Conservation (phyloP, 352 stramenopile species). For the Globisporangium nagaii region DNA sequence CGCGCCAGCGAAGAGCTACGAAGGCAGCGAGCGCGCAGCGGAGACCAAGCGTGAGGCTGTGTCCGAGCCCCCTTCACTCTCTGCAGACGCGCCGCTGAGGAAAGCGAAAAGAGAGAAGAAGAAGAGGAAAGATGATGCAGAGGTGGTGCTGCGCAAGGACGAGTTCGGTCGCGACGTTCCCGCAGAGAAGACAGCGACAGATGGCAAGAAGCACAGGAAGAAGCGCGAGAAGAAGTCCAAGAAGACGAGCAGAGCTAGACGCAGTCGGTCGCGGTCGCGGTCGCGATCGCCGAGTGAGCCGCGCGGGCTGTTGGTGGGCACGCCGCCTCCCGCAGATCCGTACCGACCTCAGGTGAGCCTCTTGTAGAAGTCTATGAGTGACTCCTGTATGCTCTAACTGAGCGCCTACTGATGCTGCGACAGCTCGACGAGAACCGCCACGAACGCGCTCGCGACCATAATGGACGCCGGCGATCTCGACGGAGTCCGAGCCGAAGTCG, state of each 20-base stretch:
- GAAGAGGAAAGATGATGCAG: no score
- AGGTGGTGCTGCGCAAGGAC: slow-evolving; percentile 43
- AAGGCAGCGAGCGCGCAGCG: not conserved
- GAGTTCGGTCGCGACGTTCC: slow-evolving; percentile 73
- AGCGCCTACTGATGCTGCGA: not conserved
- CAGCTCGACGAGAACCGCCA: slow-evolving; percentile 43
- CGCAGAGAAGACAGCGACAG: slow-evolving; percentile 8
- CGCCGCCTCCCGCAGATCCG: slow-evolving; percentile 50
- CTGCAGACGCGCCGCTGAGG: slow-evolving; percentile 4
- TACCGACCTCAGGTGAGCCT: slow-evolving; percentile 51
- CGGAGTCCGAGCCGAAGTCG: slow-evolving; percentile 13
- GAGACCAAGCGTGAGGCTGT: not conserved
- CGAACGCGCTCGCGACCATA: not conserved
- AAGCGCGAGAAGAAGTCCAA: slow-evolving; percentile 14
- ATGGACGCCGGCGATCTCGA: not conserved
- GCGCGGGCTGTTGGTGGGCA: slow-evolving; percentile 20
- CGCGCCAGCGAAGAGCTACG: not conserved
- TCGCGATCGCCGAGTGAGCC: slow-evolving; percentile 12
- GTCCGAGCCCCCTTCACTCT: not conserved
- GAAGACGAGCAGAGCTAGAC: slow-evolving; percentile 7
- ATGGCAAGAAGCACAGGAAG: slow-evolving; percentile 19
- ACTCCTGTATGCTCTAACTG: not conserved
- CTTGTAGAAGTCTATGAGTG: not conserved
- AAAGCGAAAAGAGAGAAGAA: slow-evolving; percentile 20
- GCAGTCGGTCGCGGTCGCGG: no score